Evolutionary conservation across 805 yeast species (phyloP).

Genomic region (Barnettozyma californica): DNA sequence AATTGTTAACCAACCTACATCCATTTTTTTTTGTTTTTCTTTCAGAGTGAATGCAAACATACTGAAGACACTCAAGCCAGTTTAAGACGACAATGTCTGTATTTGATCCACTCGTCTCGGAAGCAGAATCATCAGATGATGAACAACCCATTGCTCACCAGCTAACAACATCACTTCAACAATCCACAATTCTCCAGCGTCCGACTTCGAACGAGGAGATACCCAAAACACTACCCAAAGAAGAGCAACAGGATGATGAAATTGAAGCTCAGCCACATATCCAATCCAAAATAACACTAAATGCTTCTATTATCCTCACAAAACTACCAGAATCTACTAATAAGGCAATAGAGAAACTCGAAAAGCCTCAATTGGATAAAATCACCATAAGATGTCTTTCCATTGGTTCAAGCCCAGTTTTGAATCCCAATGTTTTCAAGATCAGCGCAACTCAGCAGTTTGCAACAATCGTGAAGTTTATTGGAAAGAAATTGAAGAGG

Average conservation of each 20-base stretch:
- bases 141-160: constrained; percentile 8
- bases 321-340: constrained; percentile 18
- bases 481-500: constrained; percentile 34
- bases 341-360: constrained; percentile 12
- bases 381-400: constrained; percentile 52
- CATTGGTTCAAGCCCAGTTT: constrained; percentile 49
- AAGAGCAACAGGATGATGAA: constrained; percentile 11
- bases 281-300: constrained; percentile 18
- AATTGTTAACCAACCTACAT: background rate
- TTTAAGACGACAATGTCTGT: background rate
- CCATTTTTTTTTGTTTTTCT: too few relatives aligned
- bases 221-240: background rate
- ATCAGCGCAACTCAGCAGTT: constrained; percentile 44
- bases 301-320: constrained; percentile 21
- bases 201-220: background rate
- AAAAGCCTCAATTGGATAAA: constrained; percentile 8
- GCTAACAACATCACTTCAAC: background rate
- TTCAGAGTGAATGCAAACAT: too few relatives aligned
- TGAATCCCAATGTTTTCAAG: constrained; percentile 46
- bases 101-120: constrained; percentile 14
- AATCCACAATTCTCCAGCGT: background rate
- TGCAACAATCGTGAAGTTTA: constrained; percentile 40
- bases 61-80: too few relatives aligned
- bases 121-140: constrained; percentile 22
- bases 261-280: constrained; percentile 14